These are phyloP conservation scores for Huntiella omanensis DNA, from an alignment of 2,329 filamentous ascomycete genomes.

Conservation along the genomic window DNA sequence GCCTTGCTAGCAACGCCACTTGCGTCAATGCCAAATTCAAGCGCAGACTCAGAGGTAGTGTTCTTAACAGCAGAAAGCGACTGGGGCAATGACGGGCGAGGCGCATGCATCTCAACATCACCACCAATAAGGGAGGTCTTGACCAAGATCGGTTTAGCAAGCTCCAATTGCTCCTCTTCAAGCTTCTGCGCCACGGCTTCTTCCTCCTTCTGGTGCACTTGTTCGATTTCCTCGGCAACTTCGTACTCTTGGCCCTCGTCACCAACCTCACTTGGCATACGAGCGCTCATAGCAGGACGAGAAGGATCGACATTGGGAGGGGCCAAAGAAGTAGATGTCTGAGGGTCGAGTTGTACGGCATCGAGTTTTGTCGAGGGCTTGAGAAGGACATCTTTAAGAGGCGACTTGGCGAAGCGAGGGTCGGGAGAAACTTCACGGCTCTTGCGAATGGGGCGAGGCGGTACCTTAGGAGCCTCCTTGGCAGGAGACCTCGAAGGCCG, in stretches of 20 bases:
- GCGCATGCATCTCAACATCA: constrained; percentile 68
- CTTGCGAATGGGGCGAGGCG: constrained; percentile 52
- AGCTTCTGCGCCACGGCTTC: constrained; percentile 35
- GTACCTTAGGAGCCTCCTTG: constrained; percentile 41
- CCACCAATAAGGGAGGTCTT: constrained; percentile 50
- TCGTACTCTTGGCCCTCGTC: constrained; percentile 84
- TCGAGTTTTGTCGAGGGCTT: constrained; percentile 24
- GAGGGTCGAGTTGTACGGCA: constrained; percentile 20
- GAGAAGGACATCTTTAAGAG: constrained; percentile 54
- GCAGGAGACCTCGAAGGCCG: constrained; percentile 29
- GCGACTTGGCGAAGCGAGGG: constrained; percentile 68
- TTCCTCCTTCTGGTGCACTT: constrained; percentile 44
- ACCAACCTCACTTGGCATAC: constrained; percentile 58
- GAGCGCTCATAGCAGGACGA: constrained; percentile 52
- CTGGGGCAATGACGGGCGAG: constrained; percentile 67
- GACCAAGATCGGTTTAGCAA: not conserved
- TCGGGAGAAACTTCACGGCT: constrained; percentile 63
- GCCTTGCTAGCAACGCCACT: constrained; percentile 20
- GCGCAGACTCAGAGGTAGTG: constrained; percentile 76
- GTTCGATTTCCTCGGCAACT: constrained; percentile 29
- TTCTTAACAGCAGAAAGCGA: constrained; percentile 62
- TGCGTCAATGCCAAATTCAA: constrained; percentile 60
- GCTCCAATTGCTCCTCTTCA: constrained; percentile 19
- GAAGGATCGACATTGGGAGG: constrained; percentile 18
- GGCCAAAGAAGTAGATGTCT: constrained; percentile 8